Conservation (phyloP, 75 land plant genomes). For the Sequoiadendron giganteum region DNA sequence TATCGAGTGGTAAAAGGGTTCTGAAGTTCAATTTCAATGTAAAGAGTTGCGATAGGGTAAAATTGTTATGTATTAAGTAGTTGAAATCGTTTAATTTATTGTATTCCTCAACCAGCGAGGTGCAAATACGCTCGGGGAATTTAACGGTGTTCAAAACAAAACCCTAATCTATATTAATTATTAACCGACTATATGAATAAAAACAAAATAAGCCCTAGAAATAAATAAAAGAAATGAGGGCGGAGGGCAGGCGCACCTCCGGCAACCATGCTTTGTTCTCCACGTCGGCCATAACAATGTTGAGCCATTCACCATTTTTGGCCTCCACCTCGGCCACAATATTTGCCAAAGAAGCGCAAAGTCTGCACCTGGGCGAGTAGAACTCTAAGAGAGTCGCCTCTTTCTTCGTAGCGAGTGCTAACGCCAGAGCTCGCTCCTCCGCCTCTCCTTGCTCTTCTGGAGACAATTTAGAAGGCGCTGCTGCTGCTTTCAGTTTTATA, state of each 20-base stretch:
- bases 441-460: conserved; percentile 80
- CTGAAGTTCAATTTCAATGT: background rate
- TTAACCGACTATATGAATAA: too few relatives aligned
- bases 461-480: conserved; percentile 13
- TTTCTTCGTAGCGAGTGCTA: conserved; percentile 67
- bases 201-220: background rate
- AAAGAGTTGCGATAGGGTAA: background rate
- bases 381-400: conserved; percentile 85
- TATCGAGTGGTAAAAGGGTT: background rate
- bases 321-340: conserved; percentile 64
- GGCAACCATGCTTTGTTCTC: conserved; percentile 95
- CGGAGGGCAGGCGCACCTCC: conserved; percentile 53
- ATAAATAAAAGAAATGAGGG: too few relatives aligned
- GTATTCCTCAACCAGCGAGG: background rate
- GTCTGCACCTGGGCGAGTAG: conserved; percentile 90
- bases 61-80: background rate
- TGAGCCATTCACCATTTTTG: conserved; percentile 70
- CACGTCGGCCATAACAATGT: conserved; percentile 87
- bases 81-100: too few relatives aligned
- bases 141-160: background rate
- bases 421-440: conserved; percentile 86
- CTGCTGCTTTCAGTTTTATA: background rate
- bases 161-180: too few relatives aligned
- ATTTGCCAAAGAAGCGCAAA: conserved; percentile 72
- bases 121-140: background rate